Base-by-base conservation (phyloP, 345 rosid genomes). In the Camelina laxa region DNA sequence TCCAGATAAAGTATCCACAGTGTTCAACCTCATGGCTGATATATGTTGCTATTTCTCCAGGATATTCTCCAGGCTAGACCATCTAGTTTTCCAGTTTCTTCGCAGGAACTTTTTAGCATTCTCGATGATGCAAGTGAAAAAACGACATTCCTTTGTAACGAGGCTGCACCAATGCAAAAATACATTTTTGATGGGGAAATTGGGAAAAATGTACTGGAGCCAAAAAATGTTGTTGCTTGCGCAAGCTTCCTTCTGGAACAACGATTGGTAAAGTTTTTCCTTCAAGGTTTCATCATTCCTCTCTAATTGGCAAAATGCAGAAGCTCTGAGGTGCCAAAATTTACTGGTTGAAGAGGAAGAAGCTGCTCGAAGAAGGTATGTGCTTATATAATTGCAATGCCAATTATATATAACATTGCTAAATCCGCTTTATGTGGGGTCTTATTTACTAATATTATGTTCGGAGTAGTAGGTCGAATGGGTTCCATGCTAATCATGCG, bases 121-220 rank as follows among this genome's bases (percentile, higher is more conserved):
- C 97, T 95, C 60, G 99, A 95, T 64, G 91, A 95, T 77, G 97
- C 99, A 74, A 95, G 99, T 83, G 99, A 95, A 82, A 90, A 81
- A 54, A 92, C n/a, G n/a, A n/a, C 93, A 62, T 95, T 95, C 77
- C 82, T 95, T 30, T 75, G 80, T 79, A 91, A 89, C 59, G 74
- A 89, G 50, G 88, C 97, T 55, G 78, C 76, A 19, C 81, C 85
- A 76, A 84, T 96, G 83, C 97, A 92, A 84, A 96, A 85, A 68
- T 95, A 86, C 83, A 83, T 96, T 65, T 96, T 96, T 74, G 89
- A 96, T 50, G 95, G 97, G 41, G 99, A 87, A 81, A 87, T 84
- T 41, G 92, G 85, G 50, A 92, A 86, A 84, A 86, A 80, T 81
- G 88, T 88, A 70, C 86, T 92, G 75, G 99, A 92, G 77, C 78